A percentile compares a stretch with the other conserved stretches of the same genome.
phyloP scores from a whole-genome alignment of 2,329 filamentous ascomycete species.

The Penicillium sp. region DNA sequence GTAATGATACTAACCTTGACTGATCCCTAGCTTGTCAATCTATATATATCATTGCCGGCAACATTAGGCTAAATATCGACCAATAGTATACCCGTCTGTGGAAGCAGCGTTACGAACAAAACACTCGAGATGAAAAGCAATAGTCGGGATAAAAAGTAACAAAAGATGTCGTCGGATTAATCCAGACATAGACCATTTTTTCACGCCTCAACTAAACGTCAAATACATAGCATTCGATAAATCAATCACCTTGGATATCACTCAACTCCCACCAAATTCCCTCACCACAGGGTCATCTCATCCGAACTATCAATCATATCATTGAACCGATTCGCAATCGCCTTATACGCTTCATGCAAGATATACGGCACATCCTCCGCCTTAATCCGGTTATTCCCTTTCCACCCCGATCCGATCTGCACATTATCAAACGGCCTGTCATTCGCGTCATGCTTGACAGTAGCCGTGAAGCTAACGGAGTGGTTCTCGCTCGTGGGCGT shows the following conservation, averaged over 20 bases:
- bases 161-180: too few relatives aligned
- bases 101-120: too few relatives aligned
- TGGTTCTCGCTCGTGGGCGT: constrained; percentile 8
- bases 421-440: constrained; percentile 13
- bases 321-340: constrained; percentile 16
- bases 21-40: too few relatives aligned
- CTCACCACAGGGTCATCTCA: constrained; percentile 13
- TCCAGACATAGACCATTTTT: too few relatives aligned
- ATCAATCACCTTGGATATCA: neutral
- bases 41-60: too few relatives aligned
- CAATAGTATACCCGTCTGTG: too few relatives aligned
- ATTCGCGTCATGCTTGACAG: constrained; percentile 7
- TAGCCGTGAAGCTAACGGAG: constrained; percentile 10
- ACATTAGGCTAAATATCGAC: too few relatives aligned
- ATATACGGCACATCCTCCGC: constrained; percentile 17
- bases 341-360: constrained; percentile 14
- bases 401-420: constrained; percentile 14
- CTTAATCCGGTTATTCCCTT: constrained; percentile 6
- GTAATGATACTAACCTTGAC: too few relatives aligned
- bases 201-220: too few relatives aligned
- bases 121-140: too few relatives aligned
- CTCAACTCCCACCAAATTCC: neutral
- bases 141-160: too few relatives aligned
- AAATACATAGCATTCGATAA: neutral
- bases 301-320: constrained; percentile 26